Base-by-base conservation (phyloP, 345 rosid genomes). In the Geranium brycei region DNA sequence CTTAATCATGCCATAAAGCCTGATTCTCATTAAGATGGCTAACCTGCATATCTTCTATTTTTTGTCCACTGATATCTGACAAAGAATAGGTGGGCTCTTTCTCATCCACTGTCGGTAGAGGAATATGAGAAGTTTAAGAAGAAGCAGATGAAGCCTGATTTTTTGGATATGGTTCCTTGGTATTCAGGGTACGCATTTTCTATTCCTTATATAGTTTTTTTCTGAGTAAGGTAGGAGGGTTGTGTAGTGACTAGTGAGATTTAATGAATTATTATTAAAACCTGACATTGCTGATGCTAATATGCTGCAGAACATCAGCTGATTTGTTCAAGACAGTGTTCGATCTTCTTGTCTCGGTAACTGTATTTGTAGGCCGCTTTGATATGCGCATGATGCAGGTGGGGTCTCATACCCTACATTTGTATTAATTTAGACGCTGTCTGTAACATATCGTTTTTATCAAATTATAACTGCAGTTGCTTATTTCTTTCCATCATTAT, bases 311-410 rank as follows among this genome's bases (percentile, higher is more conserved):
- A 81, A 93, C 99, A 53, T 93, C 97, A 59, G 96, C 99, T 58
- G 99, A 93, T 80, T 82, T 93, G 69, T 93, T 93, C 76, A 93
- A 93, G 87, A 88, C 99, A 61, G 87, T 77, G 61, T 93, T 93
- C 80, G 99, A 93, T 79, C 99, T 93, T 71, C 76, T 93, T 70
- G 97, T 93, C 65, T 93, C 99, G 30, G 95, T 93, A 66, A 93
- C 99, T n/a, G 79, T 93, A n/a, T 93, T 93, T 81, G 84, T 93
- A 75, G 99, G 99, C 57, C 95, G 97, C 68, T 93, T 93, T 83
- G 99, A 93, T 73, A 93, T 93, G 99, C 91, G 99, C 38, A 90
- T 90, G 99, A 89, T 93, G 92, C 97, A 93, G 97, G 97, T 90
- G 65, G 63, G 17, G 58, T 64, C 72, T 59, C 58, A 62, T 47